A percentile compares a stretch with the other conserved stretches of the same genome.
These are phyloP conservation scores for Crepidotus sp. DNA, from an alignment of 1,284 basidiomycete genomes.

Conservation along the genomic window DNA sequence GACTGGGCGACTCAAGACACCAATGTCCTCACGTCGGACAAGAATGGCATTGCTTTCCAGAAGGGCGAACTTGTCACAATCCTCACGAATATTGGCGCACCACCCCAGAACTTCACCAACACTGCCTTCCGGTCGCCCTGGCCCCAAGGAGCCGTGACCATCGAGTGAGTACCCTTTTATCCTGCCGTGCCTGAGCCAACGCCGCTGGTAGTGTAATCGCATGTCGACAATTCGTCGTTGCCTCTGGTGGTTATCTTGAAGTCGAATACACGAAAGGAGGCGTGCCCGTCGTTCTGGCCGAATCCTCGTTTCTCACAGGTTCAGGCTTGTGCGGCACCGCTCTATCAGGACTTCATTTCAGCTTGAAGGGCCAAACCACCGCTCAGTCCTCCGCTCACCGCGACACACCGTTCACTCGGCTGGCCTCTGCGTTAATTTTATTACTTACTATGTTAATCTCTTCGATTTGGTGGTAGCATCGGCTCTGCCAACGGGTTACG, in stretches of 20 bases:
- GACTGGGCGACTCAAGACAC: slow-evolving; percentile 53
- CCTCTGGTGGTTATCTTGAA: slow-evolving; percentile 48
- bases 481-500: not conserved
- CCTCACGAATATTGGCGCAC: slow-evolving; percentile 71
- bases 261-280: slow-evolving; percentile 55
- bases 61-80: slow-evolving; percentile 66
- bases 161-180: slow-evolving; percentile 38
- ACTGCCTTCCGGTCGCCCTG: slow-evolving; percentile 50
- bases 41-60: slow-evolving; percentile 56
- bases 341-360: slow-evolving; percentile 2
- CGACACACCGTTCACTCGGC: not conserved
- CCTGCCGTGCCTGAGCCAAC: slow-evolving; percentile 1
- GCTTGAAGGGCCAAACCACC: not conserved
- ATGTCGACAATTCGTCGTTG: slow-evolving; percentile 58
- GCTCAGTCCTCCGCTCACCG: slow-evolving; percentile 6
- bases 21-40: slow-evolving; percentile 49
- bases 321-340: slow-evolving; percentile 10
- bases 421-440: slow-evolving; percentile 3
- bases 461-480: slow-evolving; percentile 3
- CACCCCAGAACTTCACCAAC: slow-evolving; percentile 29
- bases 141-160: slow-evolving; percentile 34
- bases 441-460: slow-evolving; percentile 7
- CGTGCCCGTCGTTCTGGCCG: slow-evolving; percentile 45
- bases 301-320: slow-evolving; percentile 22
- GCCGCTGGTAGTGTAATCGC: slow-evolving; percentile 39